A percentile compares a stretch with the other conserved stretches of the same genome.
Evolutionary conservation across 2,329 filamentous ascomycete species (phyloP).

Genomic region (Ophiocordyceps polyrhachis-furcata): DNA sequence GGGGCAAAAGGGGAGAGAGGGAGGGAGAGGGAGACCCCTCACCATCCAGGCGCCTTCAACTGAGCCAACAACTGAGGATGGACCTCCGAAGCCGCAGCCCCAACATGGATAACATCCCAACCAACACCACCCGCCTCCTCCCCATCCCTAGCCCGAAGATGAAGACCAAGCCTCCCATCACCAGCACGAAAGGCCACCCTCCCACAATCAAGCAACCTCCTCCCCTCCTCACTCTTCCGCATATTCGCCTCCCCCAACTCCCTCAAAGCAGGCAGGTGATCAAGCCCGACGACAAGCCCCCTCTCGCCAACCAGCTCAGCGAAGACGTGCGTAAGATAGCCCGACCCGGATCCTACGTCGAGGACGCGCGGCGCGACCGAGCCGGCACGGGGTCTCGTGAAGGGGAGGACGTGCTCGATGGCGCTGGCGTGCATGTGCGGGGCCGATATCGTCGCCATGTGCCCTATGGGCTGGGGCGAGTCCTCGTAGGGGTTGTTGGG

Average conservation of each 20-base stretch:
- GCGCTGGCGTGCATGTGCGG: conserved; percentile 44
- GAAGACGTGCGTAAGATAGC: conserved; percentile 76
- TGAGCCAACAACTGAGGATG: conserved; percentile 60
- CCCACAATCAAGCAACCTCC: conserved; percentile 39
- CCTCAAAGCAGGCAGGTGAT: conserved; percentile 49
- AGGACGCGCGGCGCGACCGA: conserved; percentile 43
- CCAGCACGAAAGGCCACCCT: conserved; percentile 55
- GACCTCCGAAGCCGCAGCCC: conserved; percentile 60
- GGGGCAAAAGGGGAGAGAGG: background rate
- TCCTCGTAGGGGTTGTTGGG: conserved; percentile 50
- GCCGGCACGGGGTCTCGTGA: conserved; percentile 19
- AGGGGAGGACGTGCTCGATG: conserved; percentile 27
- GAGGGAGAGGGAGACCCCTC: conserved; percentile 5
- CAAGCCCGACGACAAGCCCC: conserved; percentile 47
- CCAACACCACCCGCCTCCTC: conserved; percentile 29
- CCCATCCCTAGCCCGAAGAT: conserved; percentile 23
- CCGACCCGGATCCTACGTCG: conserved; percentile 58
- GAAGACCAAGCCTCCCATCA: conserved; percentile 51
- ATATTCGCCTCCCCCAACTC: conserved; percentile 48
- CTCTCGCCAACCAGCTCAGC: conserved; percentile 50
- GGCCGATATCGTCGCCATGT: conserved; percentile 36
- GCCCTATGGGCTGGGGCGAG: conserved; percentile 34
- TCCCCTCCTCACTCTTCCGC: conserved; percentile 39
- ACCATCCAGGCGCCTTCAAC: conserved; percentile 56
- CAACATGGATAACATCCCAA: conserved; percentile 93